phyloP scores from a whole-genome alignment of 108 stramenopile genomes.

The Discostella stelligeroides region DNA sequence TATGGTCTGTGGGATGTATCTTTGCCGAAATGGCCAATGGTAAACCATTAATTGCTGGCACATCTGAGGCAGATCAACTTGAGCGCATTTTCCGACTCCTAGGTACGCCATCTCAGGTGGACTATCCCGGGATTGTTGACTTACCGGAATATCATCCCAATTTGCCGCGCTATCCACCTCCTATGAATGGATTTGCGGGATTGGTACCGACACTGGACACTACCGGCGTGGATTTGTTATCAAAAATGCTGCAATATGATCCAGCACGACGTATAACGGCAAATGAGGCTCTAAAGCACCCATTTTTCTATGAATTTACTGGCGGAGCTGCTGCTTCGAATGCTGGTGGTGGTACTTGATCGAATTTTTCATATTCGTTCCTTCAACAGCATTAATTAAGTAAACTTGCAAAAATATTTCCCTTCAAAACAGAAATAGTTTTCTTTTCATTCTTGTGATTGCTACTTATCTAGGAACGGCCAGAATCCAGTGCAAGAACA shows the following conservation, averaged over 20 bases:
- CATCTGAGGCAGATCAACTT: slow-evolving; percentile 90
- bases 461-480: too few relatives aligned
- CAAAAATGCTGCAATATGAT: slow-evolving; percentile 92
- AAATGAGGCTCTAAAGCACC: slow-evolving; percentile 91
- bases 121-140: slow-evolving; percentile 92
- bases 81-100: slow-evolving; percentile 91
- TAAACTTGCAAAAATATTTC: too few relatives aligned
- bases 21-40: slow-evolving; percentile 99
- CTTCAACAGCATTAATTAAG: too few relatives aligned
- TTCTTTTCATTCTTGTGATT: too few relatives aligned
- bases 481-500: not conserved
- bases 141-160: slow-evolving; percentile 91
- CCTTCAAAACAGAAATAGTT: too few relatives aligned
- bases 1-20: slow-evolving; percentile 98
- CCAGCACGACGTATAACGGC: slow-evolving; percentile 91
- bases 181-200: slow-evolving; percentile 74
- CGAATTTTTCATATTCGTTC: too few relatives aligned
- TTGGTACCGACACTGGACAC: slow-evolving; percentile 86
- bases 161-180: slow-evolving; percentile 83
- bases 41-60: slow-evolving; percentile 86
- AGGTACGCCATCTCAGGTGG: slow-evolving; percentile 76
- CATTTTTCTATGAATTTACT: slow-evolving; percentile 84
- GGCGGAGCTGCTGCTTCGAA: slow-evolving; percentile 8
- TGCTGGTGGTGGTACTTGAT: not conserved
- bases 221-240: slow-evolving; percentile 84